Evolutionary conservation across 768 basidiomycete genomes (phyloP).

Genomic region (Serendipita indica): DNA sequence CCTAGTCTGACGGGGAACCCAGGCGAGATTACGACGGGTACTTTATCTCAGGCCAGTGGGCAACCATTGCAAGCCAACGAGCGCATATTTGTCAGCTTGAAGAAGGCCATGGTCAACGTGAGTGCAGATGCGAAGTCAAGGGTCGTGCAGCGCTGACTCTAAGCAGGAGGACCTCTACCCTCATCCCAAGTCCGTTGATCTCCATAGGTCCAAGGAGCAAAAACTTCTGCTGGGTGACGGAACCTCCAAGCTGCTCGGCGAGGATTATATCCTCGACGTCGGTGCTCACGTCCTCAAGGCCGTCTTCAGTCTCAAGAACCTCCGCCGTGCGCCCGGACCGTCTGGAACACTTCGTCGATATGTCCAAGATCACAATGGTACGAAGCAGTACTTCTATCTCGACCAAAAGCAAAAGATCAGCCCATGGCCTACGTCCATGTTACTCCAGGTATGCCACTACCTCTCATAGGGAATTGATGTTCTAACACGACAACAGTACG

Average conservation of each 20-base stretch:
- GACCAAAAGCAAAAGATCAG: slow-evolving; percentile 32
- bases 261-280: slow-evolving; percentile 42
- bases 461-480: neutral
- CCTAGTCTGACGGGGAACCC: slow-evolving; percentile 34
- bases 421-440: slow-evolving; percentile 57
- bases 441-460: slow-evolving; percentile 28
- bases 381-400: slow-evolving; percentile 42
- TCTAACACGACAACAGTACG: neutral
- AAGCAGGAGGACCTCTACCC: slow-evolving; percentile 38
- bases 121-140: slow-evolving; percentile 18
- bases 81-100: slow-evolving; percentile 48
- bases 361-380: slow-evolving; percentile 29
- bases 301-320: slow-evolving; percentile 40
- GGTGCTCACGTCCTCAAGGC: slow-evolving; percentile 49
- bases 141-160: neutral
- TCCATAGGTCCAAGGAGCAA: slow-evolving; percentile 31
- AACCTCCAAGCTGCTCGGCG: slow-evolving; percentile 29
- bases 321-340: slow-evolving; percentile 51
- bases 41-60: slow-evolving; percentile 27
- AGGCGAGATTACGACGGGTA: slow-evolving; percentile 7
- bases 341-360: slow-evolving; percentile 50
- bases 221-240: slow-evolving; percentile 26
- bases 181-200: slow-evolving; percentile 31
- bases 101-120: slow-evolving; percentile 42
- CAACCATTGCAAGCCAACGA: slow-evolving; percentile 33